phyloP scores from a whole-genome alignment of 768 basidiomycete species.

The Boletellus emodensis region DNA sequence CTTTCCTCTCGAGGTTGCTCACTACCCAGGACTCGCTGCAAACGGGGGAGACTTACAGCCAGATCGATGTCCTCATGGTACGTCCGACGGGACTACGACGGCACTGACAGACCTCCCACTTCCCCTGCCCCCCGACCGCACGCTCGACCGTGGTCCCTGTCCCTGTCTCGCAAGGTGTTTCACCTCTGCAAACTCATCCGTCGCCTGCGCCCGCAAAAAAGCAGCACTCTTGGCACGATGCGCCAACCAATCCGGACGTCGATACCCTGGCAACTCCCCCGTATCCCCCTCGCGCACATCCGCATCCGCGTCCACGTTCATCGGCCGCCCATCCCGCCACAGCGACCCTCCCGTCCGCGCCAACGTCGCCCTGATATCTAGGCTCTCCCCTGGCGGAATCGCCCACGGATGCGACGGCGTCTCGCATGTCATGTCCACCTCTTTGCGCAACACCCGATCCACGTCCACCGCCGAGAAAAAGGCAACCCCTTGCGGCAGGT shows the following conservation, averaged over 20 bases:
- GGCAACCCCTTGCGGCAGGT: slow-evolving; percentile 90
- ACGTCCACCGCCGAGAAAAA: slow-evolving; percentile 98
- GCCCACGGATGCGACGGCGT: slow-evolving; percentile 86
- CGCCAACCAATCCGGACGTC: slow-evolving; percentile 53
- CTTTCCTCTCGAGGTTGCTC: slow-evolving; percentile 66
- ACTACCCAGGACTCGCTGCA: slow-evolving; percentile 54
- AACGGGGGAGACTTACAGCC: slow-evolving; percentile 53
- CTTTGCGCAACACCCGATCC: slow-evolving; percentile 87
- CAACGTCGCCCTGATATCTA: slow-evolving; percentile 67
- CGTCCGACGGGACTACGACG: too few relatives aligned
- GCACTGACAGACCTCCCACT: not conserved
- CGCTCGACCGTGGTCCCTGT: not conserved
- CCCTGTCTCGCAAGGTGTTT: slow-evolving; percentile 58
- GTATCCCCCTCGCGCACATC: not conserved
- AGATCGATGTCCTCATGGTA: slow-evolving; percentile 33
- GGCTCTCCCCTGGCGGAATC: slow-evolving; percentile 83
- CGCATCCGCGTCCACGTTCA: slow-evolving; percentile 32
- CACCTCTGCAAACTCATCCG: slow-evolving; percentile 66
- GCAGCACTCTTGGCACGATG: slow-evolving; percentile 62
- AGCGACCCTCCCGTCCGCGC: slow-evolving; percentile 70
- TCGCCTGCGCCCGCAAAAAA: slow-evolving; percentile 77
- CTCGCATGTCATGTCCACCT: slow-evolving; percentile 92
- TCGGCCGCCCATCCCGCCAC: slow-evolving; percentile 53
- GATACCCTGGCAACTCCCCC: slow-evolving; percentile 42
- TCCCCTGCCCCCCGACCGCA: not conserved